Evolutionary conservation across 129 eudicot species (phyloP), one percentile per base, ranked within the genome.

Genomic region (Saussurea involucrata): DNA sequence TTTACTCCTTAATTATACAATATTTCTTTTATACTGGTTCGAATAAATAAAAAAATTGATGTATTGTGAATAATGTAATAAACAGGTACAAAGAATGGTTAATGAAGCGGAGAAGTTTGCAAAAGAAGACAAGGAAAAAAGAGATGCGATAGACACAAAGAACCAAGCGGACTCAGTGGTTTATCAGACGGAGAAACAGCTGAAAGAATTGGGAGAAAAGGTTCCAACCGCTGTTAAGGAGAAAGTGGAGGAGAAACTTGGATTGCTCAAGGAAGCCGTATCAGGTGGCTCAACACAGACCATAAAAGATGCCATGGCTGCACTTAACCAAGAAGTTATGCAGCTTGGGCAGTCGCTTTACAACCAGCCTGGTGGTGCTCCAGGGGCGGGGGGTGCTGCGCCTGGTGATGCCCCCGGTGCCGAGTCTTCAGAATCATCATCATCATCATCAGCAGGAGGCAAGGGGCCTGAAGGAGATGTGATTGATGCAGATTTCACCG

Each of bases 111-210:
- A 95, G 69, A 92, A 83, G 83, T 95, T 91, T 76, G 89, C 99
- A 18, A 86, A 91, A 85, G 99, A 95, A 82, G 99, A 95, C 81
- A 95, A 95, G 85, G 99, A 95, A 77, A 95, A 89, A 86, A 84
- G 99, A 69, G 99, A 95, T 15, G 97, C 97, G n/a, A 95, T 95
- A 9, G 99, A 95, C 84, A 95, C 99, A 15, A 95, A 95, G 88
- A 95, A 95, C 74, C 99, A 95, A 71, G 99, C 96, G 0, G 99
- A 95, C 76, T 95, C 99, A 21, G 96, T 95, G 36, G 91, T 95
- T 20, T 95, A 95, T 88, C 99, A 95, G 80, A 95, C 99, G 5
- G 99, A 95, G 82, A 95, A 94, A 83, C 98, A 94, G 86, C 67
- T 94, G 77, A 94, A 94, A 86, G 98, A 94, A 83, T 84, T 94